Conservation (phyloP, 495 filamentous ascomycete species). For the Hypoxylon intermedium region DNA sequence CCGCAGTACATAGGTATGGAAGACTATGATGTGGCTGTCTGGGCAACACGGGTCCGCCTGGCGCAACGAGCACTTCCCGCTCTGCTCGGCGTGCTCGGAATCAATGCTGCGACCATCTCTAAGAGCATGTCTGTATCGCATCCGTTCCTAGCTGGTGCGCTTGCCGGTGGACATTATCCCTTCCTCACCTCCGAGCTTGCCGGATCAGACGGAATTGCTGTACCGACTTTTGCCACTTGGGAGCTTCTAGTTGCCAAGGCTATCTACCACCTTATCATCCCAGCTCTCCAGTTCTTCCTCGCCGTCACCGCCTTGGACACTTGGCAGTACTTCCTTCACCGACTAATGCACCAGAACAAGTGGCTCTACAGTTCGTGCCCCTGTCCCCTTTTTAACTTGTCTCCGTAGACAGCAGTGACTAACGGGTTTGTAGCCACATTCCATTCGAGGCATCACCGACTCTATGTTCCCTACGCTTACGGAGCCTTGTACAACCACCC, state of each 20-base stretch:
- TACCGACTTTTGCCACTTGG: constrained; percentile 72
- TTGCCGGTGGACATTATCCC: constrained; percentile 79
- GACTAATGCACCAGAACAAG: constrained; percentile 91
- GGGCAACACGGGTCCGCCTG: constrained; percentile 76
- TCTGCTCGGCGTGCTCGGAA: constrained; percentile 61
- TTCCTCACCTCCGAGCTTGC: constrained; percentile 56
- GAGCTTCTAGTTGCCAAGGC: constrained; percentile 74
- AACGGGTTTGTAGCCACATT: constrained; percentile 67
- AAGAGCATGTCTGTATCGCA: constrained; percentile 64
- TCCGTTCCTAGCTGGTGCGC: constrained; percentile 68
- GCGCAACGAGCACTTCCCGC: constrained; percentile 71
- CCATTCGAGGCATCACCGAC: constrained; percentile 92
- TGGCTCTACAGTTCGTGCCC: constrained; percentile 90
- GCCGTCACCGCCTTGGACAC: constrained; percentile 83
- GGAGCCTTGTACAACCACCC: constrained; percentile 97
- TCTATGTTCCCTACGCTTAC: constrained; percentile 97
- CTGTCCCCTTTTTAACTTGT: not conserved
- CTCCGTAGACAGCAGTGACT: constrained; percentile 8
- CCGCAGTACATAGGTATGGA: constrained; percentile 72
- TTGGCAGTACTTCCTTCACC: constrained; percentile 97
- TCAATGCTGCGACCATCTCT: constrained; percentile 62
- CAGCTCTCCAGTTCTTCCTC: constrained; percentile 72
- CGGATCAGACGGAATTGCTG: constrained; percentile 46
- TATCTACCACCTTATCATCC: constrained; percentile 81
- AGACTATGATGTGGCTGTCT: constrained; percentile 81